Evolutionary conservation across 2,329 filamentous ascomycete genomes (phyloP).

Genomic region (Claviceps capensis): DNA sequence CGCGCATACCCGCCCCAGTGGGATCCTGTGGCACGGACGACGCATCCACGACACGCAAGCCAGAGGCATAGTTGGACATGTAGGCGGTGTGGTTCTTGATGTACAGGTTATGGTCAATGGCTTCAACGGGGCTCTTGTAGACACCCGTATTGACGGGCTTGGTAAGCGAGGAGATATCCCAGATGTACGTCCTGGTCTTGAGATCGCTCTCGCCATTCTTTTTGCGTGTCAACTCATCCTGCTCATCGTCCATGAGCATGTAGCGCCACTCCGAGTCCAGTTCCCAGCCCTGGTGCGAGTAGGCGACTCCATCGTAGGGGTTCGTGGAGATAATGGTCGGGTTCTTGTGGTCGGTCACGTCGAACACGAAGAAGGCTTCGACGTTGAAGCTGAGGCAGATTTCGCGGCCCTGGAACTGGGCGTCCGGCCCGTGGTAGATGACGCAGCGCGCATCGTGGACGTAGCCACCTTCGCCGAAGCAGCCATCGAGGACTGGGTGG

Average conservation of each 20-base stretch:
- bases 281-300: slow-evolving; percentile 43
- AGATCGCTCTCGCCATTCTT: slow-evolving; percentile 19
- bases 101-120: slow-evolving; percentile 35
- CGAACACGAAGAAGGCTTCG: slow-evolving; percentile 30
- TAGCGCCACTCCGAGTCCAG: slow-evolving; percentile 29
- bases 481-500: slow-evolving; percentile 35
- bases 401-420: slow-evolving; percentile 24
- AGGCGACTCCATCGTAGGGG: slow-evolving; percentile 35
- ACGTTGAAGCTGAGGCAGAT: slow-evolving; percentile 41
- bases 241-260: slow-evolving; percentile 36
- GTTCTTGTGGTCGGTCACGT: slow-evolving; percentile 31
- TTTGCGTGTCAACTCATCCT: slow-evolving; percentile 31
- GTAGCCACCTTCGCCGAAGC: slow-evolving; percentile 34
- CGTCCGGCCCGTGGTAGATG: slow-evolving; percentile 35
- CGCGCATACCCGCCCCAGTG: slow-evolving; percentile 23
- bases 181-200: slow-evolving; percentile 31
- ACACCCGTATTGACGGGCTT: slow-evolving; percentile 24
- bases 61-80: slow-evolving; percentile 34
- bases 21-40: slow-evolving; percentile 20
- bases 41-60: slow-evolving; percentile 25
- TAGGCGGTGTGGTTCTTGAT: slow-evolving; percentile 26
- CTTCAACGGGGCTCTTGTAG: slow-evolving; percentile 23
- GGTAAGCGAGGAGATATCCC: slow-evolving; percentile 28
- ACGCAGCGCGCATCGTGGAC: slow-evolving; percentile 40
- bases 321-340: slow-evolving; percentile 34